Base-by-base conservation (phyloP, 2,329 filamentous ascomycete species). In the Thielaviopsis populi region DNA sequence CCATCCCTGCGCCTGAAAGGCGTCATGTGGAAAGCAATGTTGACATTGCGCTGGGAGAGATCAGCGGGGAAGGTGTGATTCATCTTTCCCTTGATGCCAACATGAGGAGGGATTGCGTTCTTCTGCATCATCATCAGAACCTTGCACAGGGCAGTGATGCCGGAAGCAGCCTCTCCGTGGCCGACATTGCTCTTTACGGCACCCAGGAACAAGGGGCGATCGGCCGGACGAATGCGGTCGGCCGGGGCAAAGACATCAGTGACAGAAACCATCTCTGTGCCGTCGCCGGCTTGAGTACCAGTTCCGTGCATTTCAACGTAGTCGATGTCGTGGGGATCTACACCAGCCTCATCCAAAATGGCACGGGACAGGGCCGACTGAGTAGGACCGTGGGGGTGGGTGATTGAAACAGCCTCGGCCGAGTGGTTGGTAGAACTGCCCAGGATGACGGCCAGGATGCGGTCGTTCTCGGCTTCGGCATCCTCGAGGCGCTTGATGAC, bases 251-350 rank as follows among this genome's bases (percentile, higher is more conserved):
- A 81, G 6, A 78, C 74, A 59, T 77, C 74, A 2, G 84, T 83
- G 59, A 95, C 87, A 0, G 86, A 90, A 0, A 83, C 78, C 86
- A 92, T 91, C 72, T 96, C 91, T 3, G 84, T 87, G 7, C 84
- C 85, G 70, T 95, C 90, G 66, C 88, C 90, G 40, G 87, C 89
- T 72, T 94, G 88, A 0, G 89, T 95, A 40, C 90, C 90, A 2
- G 90, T 95, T 15, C 88, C 90, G 72, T 95, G 89, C 85, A 94
- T 90, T 74, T 95, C 90, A 8, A 95, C 85, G 70, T 92, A 95
- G 73, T 84, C 84, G 59, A 95, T 80, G 67, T 91, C 87, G 61
- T 84, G 80, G 1, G 89, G 86, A 69, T 91, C 85, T 24, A 94
- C 80, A 65, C 86, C 85, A 50, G 88, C 85, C 53, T 88, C 82